phyloP scores from a whole-genome alignment of 2,329 filamentous ascomycete genomes.

The Cercospora sp. region DNA sequence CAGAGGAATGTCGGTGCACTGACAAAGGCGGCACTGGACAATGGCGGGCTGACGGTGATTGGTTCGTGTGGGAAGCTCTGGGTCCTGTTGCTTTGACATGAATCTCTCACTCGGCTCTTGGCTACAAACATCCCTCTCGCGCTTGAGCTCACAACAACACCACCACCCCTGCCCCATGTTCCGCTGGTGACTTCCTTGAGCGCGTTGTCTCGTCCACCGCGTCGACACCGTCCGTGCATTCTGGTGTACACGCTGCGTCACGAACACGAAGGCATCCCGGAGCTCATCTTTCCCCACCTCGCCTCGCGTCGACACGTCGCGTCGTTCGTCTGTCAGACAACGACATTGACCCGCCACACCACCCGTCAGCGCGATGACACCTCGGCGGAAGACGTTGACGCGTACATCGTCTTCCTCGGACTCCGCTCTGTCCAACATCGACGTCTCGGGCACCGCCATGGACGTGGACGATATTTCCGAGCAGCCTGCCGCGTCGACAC shows the following conservation, averaged over 20 bases:
- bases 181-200: background rate
- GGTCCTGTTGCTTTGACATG: constrained; percentile 4
- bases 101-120: constrained; percentile 4
- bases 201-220: background rate
- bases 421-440: constrained; percentile 46
- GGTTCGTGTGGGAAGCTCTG: background rate
- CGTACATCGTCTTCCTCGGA: constrained; percentile 45
- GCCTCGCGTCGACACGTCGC: constrained; percentile 5
- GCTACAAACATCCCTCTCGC: background rate
- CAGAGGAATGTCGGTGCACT: background rate
- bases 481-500: constrained; percentile 63
- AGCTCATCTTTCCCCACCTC: constrained; percentile 1
- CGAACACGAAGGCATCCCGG: background rate
- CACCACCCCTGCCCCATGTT: background rate
- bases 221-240: background rate
- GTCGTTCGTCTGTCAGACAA: background rate
- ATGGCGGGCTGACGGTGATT: background rate
- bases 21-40: background rate
- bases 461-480: constrained; percentile 41
- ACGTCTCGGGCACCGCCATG: constrained; percentile 37
- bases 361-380: background rate
- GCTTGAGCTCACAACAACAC: constrained; percentile 1
- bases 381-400: constrained; percentile 12
- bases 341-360: constrained; percentile 1
- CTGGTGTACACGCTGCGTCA: background rate